Base-by-base conservation (phyloP, 495 filamentous ascomycete species). In the Penicillium malachiteum region DNA sequence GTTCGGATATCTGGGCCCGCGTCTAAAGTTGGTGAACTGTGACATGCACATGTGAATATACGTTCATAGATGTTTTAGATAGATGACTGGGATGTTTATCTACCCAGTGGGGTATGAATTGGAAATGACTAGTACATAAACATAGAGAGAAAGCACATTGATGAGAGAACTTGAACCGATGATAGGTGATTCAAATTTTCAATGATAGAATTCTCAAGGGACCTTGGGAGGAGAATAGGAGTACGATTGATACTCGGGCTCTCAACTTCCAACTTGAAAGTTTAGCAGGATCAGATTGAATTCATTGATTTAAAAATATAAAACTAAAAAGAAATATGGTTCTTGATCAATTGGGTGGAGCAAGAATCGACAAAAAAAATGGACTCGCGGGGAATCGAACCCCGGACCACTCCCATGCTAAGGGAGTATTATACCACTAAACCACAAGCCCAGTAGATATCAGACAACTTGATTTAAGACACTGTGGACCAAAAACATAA, bases 311-410 rank as follows among this genome's bases (percentile, higher is more conserved):
- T 26, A 26, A 26, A 26, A 26, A 26, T 1, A 26, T 4, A 26
- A 26, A 26, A 26, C 4, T 26, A 26, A 26, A 26, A 26, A 4
- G 21, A 26, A 26, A 26, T 26, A 26, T 26, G 21, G 1, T 26
- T 26, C 21, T 26, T 26, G 21, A 26, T 26, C 21, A 1, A 26
- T 26, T 26, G 21, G 4, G 21, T 26, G 21, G 21, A 26, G 1
- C 21, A 26, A 26, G 21, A 26, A 26, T 26, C 21, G 39, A 11
- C 43, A 69, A 67, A 68, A n/a, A 67, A 62, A 53, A 64, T 73
- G 71, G 71, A 71, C 69, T 71, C 74, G 78, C 78, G 70, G 78
- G 77, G 75, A 80, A 79, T 80, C 74, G 78, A 81, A 80, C 74
- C 78, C 78, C 71, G 75, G 78, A 80, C 78, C 75, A 76, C 76